phyloP scores from a whole-genome alignment of 176 grass and related monocot genomes.

The Otatea glauca region DNA sequence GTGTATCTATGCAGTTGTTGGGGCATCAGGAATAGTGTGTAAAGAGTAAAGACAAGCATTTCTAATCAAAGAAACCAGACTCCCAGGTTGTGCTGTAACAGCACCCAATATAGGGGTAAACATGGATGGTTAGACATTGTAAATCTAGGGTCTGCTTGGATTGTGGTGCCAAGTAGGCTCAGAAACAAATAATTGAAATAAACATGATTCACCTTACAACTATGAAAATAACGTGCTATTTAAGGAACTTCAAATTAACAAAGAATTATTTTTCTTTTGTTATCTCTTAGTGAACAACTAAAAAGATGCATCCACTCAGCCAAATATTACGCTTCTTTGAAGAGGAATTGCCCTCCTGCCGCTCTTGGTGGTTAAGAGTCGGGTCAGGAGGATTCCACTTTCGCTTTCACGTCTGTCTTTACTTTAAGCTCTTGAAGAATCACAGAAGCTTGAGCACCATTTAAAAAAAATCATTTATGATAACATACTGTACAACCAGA shows the following conservation, averaged over 20 bases:
- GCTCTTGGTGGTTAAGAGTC: too few species aligned
- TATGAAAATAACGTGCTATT: background rate
- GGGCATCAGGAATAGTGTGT: background rate
- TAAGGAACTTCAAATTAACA: background rate
- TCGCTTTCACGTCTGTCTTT: too few species aligned
- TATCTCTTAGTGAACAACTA: background rate
- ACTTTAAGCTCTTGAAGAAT: background rate
- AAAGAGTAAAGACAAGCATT: background rate
- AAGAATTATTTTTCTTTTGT: background rate
- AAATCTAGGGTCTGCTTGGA: background rate
- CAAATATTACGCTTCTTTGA: background rate
- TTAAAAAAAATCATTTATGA: background rate
- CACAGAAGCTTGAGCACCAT: background rate
- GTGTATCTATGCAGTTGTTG: conserved; percentile 18
- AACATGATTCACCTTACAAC: background rate
- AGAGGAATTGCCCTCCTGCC: too few species aligned
- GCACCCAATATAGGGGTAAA: background rate
- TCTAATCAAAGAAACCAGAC: background rate
- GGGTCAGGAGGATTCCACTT: too few species aligned
- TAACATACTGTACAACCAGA: background rate
- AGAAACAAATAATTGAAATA: background rate
- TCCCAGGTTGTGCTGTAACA: background rate
- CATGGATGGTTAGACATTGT: background rate
- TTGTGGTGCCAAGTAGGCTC: background rate
- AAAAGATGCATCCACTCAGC: background rate